A percentile compares a stretch with the other conserved stretches of the same genome.
These are phyloP conservation scores for Jaltomata sinuosa DNA, from an alignment of 257 asterid species.

Conservation along the genomic window DNA sequence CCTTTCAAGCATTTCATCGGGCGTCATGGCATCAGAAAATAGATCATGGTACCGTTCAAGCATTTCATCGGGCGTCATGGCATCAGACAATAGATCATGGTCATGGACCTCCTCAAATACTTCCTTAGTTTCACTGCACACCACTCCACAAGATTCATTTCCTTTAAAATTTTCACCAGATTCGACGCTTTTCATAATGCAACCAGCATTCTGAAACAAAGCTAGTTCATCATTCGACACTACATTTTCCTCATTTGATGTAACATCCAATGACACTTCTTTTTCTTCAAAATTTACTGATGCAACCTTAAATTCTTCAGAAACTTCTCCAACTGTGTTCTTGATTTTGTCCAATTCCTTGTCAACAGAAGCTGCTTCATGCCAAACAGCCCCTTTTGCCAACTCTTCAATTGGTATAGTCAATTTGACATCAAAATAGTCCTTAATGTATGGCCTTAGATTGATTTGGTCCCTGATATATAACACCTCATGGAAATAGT, in stretches of 20 bases:
- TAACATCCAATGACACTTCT: too few relatives aligned
- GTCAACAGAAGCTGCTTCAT: neutral
- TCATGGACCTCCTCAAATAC: neutral
- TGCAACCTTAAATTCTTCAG: neutral
- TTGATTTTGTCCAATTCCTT: neutral
- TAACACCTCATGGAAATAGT: too few relatives aligned
- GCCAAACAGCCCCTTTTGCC: neutral
- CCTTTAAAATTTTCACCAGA: neutral
- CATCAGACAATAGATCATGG: neutral
- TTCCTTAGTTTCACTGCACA: neutral
- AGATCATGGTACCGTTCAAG: neutral
- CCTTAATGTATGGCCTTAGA: too few relatives aligned
- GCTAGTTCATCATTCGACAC: neutral
- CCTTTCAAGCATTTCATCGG: neutral
- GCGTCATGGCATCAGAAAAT: accelerated
- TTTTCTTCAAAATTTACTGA: too few relatives aligned
- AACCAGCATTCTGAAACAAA: neutral
- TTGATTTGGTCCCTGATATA: too few relatives aligned
- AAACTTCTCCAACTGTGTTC: neutral
- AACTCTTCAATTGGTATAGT: neutral
- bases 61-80: accelerated
- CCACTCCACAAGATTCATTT: neutral
- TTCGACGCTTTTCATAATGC: neutral
- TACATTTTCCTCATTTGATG: neutral
- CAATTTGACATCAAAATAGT: neutral